Evolutionary conservation across 192 early-diverging fungal species (phyloP), one percentile per base, ranked within the genome.

Genomic region (Mortierella claussenii): DNA sequence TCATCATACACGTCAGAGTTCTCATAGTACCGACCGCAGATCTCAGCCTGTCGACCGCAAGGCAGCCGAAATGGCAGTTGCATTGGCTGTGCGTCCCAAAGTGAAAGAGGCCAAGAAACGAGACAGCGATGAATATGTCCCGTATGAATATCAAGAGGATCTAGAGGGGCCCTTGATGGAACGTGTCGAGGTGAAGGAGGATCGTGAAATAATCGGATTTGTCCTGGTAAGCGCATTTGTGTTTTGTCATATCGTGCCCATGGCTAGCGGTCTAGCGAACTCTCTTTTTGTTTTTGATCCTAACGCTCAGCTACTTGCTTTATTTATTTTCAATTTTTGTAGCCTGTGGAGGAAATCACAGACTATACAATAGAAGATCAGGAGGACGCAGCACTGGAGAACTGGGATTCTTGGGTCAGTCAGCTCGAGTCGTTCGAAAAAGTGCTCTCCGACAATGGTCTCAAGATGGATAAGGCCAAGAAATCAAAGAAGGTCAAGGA

Each of bases 381-480:
- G 26, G 64, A 76, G 10, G 73, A 67, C 28, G 49, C 73, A 0
- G 69, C 69, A 1, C 44, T 67, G 13, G 73, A 76, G 24, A 76
- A 76, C 46, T 76, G 73, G 73, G 73, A 76, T 20, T 76, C 73
- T 20, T 76, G 73, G 73, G 73, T 76, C 2, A 76, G 53, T 23
- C 73, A 76, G 31, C 53, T 76, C 5, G 73, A 76, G 40, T 67
- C 73, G 0, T 76, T 76, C 37, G 73, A 76, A 31, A 60, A 62
- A 37, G 64, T 76, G 8, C 28, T 76, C 26, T 57, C 69, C 6
- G 45, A 67, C 20, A 76, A 76, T 58, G 73, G 73, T 27, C 42
- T 76, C 27, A 65, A 75, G 32, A 65, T 65, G 43, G 69, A 73
- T 15, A 64, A 64, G 55, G 33, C 26, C 33, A 67, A 76, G 47